phyloP scores from a whole-genome alignment of 2,329 filamentous ascomycete species.

The Lecanicillium sp. region DNA sequence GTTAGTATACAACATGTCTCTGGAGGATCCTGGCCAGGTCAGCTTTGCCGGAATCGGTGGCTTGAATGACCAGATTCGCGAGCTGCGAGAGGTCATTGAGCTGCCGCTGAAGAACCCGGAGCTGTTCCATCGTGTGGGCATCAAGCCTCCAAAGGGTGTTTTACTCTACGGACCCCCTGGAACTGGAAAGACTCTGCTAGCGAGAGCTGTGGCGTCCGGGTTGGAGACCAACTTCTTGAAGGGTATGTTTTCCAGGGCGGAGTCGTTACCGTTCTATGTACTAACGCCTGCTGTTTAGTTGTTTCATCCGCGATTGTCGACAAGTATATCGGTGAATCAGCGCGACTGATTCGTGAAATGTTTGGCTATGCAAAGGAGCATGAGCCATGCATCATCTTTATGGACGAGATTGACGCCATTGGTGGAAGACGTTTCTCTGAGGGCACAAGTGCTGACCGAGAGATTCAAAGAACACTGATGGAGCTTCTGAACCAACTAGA shows the following conservation, averaged over 20 bases:
- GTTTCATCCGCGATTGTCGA: slow-evolving; percentile 98
- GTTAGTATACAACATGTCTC: slow-evolving; percentile 98
- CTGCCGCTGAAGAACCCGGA: slow-evolving; percentile 97
- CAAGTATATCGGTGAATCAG: slow-evolving; percentile 99
- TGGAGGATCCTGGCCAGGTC: slow-evolving; percentile 95
- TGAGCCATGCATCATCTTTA: slow-evolving; percentile 99
- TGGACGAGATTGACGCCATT: slow-evolving; percentile 99
- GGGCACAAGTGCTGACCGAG: slow-evolving; percentile 92
- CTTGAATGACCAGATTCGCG: slow-evolving; percentile 95
- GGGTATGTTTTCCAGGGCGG: slow-evolving; percentile 45
- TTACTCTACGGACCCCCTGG: slow-evolving; percentile 92
- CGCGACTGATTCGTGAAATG: slow-evolving; percentile 96
- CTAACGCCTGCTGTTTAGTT: slow-evolving; percentile 44
- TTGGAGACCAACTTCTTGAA: slow-evolving; percentile 98
- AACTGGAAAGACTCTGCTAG: slow-evolving; percentile 92
- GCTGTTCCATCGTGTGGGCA: slow-evolving; percentile 90
- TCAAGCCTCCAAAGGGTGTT: slow-evolving; percentile 98
- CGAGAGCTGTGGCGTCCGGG: slow-evolving; percentile 89
- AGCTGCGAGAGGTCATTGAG: slow-evolving; percentile 95
- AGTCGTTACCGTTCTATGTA: slow-evolving; percentile 4
- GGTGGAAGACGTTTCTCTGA: slow-evolving; percentile 94
- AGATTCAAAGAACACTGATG: slow-evolving; percentile 98
- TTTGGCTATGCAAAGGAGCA: slow-evolving; percentile 99
- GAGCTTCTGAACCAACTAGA: slow-evolving; percentile 97
- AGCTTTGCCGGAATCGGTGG: slow-evolving; percentile 97